These are phyloP conservation scores for Debaryomyces hansenii DNA, from an alignment of 805 yeast species.

Conservation along the genomic window DNA sequence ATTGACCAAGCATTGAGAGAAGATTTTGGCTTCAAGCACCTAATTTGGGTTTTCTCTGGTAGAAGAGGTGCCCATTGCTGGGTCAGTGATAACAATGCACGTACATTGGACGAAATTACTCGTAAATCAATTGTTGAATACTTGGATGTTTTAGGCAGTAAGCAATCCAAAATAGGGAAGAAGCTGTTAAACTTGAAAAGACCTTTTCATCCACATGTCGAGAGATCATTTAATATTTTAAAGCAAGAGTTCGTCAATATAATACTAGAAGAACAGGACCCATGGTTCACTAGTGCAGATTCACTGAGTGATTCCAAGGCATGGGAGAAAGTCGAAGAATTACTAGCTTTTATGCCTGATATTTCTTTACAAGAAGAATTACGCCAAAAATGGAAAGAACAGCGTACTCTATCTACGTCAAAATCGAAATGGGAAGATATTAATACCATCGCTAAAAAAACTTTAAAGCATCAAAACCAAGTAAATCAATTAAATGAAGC, in stretches of 20 bases:
- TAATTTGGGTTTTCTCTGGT: constrained; percentile 96
- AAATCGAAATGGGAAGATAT: constrained; percentile 81
- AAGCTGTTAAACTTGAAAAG: constrained; percentile 58
- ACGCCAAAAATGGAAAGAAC: constrained; percentile 54
- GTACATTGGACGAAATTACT: constrained; percentile 67
- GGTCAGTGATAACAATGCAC: constrained; percentile 86
- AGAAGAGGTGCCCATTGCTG: constrained; percentile 99
- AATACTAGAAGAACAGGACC: constrained; percentile 80
- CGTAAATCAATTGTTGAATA: constrained; percentile 83
- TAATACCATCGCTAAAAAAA: constrained; percentile 49
- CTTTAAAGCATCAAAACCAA: constrained; percentile 45
- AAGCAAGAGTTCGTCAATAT: constrained; percentile 62
- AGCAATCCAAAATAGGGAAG: constrained; percentile 30
- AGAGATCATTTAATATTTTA: constrained; percentile 69
- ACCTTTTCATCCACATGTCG: constrained; percentile 88
- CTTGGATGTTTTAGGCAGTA: constrained; percentile 65
- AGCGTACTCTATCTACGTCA: constrained; percentile 35
- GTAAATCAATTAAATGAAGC: constrained; percentile 60
- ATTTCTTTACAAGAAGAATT: constrained; percentile 53
- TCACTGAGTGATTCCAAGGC: constrained; percentile 48
- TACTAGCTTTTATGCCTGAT: constrained; percentile 66
- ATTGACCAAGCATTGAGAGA: constrained; percentile 70
- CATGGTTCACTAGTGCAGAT: constrained; percentile 55
- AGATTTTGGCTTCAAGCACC: constrained; percentile 85
- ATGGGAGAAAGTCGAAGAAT: constrained; percentile 48